Base-by-base conservation (phyloP, 2,329 filamentous ascomycete genomes). In the Pseudopyrenochaeta lycopersici region DNA sequence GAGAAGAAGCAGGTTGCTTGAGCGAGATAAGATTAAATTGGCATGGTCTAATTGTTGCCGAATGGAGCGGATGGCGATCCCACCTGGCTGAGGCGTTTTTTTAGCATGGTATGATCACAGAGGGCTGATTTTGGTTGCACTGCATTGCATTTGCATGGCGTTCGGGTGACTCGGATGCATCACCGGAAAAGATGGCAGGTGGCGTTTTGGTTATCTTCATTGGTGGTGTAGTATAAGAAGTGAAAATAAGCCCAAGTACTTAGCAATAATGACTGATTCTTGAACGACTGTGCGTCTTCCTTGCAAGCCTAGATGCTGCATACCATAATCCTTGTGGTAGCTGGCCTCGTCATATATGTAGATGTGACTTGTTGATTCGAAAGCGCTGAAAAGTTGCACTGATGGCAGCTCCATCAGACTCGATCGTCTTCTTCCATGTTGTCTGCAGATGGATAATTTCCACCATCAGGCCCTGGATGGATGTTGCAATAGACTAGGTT, bases 1-100 rank as follows among this genome's bases (percentile, higher is more conserved):
- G 17, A 21, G 3, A 59, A 68, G 60, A 69, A 69, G 49, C 52
- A 66, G 56, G 44, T 43, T 23, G 62, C 48, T 31, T 70, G 49
- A 53, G 38, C 23, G 23, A 27, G 23, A 27, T 27, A 9, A 27
- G 4, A 27, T 27, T n/a, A n/a, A 27, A 5, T 27, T 5, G 23
- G 23, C 23, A 27, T 11, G 38, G 31, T 21, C 20, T 23, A 23
- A n/a, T 20, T 4, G 2, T 38, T 10, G 35, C 21, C 15, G 35
- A n/a, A n/a, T n/a, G n/a, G 17, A 21, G 36, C 14, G 7, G 4
- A n/a, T 12, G 36, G 18, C 11, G n/a, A 14, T 39, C 9, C 17
- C 4, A 18, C 18, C 18, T 21, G 11, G 36, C 21, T n/a, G 18
- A 38, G 17, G 35, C 35, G 10, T 38, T 38, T 38, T 38, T 38